These are phyloP conservation scores for Venturiaceae sp. DNA, from an alignment of 2,329 filamentous ascomycete genomes.

Conservation along the genomic window DNA sequence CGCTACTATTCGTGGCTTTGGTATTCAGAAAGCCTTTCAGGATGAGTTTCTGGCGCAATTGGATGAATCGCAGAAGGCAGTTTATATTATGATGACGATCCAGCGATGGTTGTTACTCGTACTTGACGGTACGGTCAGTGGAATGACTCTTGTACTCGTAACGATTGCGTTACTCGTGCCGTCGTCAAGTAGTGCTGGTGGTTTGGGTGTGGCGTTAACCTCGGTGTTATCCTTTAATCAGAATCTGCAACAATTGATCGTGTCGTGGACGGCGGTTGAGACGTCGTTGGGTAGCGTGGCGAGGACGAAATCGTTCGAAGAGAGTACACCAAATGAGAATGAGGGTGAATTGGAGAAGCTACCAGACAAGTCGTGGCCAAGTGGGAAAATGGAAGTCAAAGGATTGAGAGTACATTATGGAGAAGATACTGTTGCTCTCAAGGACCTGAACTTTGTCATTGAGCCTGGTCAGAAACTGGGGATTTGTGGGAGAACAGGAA, in stretches of 20 bases:
- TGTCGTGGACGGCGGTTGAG: conserved; percentile 47
- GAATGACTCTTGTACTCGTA: conserved; percentile 26
- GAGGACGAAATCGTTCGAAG: conserved; percentile 43
- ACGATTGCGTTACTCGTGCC: conserved; percentile 13
- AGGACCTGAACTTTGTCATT: conserved; percentile 34
- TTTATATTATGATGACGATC: conserved; percentile 33
- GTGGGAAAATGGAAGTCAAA: background rate
- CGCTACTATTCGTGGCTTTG: conserved; percentile 40
- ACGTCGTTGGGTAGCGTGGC: conserved; percentile 48
- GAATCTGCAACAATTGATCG: conserved; percentile 38
- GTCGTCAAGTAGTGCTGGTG: conserved; percentile 30
- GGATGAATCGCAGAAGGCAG: conserved; percentile 32
- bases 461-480: conserved; percentile 37
- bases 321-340: conserved; percentile 32
- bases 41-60: conserved; percentile 27
- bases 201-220: conserved; percentile 43
- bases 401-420: background rate
- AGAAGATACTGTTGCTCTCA: conserved; percentile 22
- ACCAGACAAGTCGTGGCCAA: background rate
- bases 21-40: conserved; percentile 31
- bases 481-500: conserved; percentile 42
- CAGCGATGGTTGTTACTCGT: conserved; percentile 35
- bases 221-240: conserved; percentile 45
- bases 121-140: conserved; percentile 29
- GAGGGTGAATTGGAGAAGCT: conserved; percentile 14